These are phyloP conservation scores for Fusarium avenaceum DNA, from an alignment of 2,329 filamentous ascomycete species.

Conservation along the genomic window DNA sequence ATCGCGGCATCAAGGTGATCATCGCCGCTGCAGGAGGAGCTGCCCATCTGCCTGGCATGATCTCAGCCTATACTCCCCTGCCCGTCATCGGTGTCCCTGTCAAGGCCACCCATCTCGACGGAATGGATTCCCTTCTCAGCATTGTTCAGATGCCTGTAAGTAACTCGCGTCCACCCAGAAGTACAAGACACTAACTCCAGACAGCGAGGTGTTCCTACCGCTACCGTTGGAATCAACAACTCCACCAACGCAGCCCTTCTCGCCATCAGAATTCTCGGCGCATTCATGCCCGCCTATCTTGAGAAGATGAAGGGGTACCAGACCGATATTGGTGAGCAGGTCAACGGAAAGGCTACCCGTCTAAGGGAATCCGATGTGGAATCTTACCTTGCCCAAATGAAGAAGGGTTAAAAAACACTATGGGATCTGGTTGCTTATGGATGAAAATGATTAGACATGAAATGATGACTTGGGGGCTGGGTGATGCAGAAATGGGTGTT, in stretches of 20 bases:
- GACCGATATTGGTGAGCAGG: conserved; percentile 58
- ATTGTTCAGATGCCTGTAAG: conserved; percentile 80
- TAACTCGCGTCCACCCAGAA: fast-evolving
- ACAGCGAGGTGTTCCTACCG: conserved; percentile 74
- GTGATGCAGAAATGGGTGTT: neutral
- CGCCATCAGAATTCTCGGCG: conserved; percentile 76
- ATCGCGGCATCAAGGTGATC: conserved; percentile 77
- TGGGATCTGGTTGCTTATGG: neutral
- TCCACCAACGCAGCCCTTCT: conserved; percentile 81
- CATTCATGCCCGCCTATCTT: conserved; percentile 71
- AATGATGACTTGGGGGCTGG: neutral
- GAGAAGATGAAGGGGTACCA: conserved; percentile 66
- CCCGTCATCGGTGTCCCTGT: conserved; percentile 85
- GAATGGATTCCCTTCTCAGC: conserved; percentile 77
- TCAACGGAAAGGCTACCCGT: conserved; percentile 71
- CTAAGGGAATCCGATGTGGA: conserved; percentile 59
- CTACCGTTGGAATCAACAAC: conserved; percentile 85
- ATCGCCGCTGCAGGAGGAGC: conserved; percentile 83
- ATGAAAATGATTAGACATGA: neutral
- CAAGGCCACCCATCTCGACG: conserved; percentile 79
- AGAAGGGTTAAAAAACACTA: conserved; percentile 2
- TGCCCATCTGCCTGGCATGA: conserved; percentile 81
- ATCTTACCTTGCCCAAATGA: conserved; percentile 26
- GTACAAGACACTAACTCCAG: neutral
- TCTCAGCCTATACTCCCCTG: conserved; percentile 76